These are phyloP conservation scores for Ceratocystis cubensis DNA, from an alignment of 2,329 filamentous ascomycete species.

Conservation along the genomic window DNA sequence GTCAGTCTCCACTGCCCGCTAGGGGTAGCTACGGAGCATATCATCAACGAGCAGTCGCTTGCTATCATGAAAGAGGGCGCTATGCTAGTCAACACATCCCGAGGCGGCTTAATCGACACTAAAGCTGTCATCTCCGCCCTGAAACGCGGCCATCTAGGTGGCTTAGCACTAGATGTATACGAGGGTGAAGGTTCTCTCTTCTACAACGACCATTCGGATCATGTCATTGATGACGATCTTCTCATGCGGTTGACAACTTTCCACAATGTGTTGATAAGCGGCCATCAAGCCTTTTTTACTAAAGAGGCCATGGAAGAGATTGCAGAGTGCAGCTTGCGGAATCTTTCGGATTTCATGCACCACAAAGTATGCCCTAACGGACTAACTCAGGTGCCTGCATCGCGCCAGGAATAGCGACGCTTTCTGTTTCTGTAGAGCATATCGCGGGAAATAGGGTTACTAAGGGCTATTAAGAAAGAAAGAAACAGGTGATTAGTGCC, in stretches of 20 bases:
- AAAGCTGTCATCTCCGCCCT: conserved; percentile 46
- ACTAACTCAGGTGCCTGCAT: conserved; percentile 25
- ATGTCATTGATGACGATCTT: conserved; percentile 54
- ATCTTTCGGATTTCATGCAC: conserved; percentile 37
- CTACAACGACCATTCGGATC: conserved; percentile 51
- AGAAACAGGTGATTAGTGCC: neutral
- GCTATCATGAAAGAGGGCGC: conserved; percentile 45
- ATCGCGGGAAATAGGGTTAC: neutral
- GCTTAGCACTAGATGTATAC: conserved; percentile 55
- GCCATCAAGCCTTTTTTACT: conserved; percentile 60
- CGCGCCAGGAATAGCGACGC: neutral
- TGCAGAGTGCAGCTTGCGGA: conserved; percentile 45
- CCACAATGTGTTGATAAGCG: conserved; percentile 53
- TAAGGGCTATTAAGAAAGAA: neutral
- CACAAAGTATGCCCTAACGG: conserved; percentile 30
- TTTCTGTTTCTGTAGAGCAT: neutral
- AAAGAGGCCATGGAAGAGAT: conserved; percentile 53
- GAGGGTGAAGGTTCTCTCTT: conserved; percentile 52
- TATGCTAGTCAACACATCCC: conserved; percentile 55
- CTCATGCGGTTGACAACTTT: conserved; percentile 56
- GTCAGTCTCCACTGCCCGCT: conserved; percentile 56
- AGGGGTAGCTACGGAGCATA: conserved; percentile 44
- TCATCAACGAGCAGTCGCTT: conserved; percentile 45
- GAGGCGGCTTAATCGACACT: conserved; percentile 52
- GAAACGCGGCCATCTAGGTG: conserved; percentile 47